Evolutionary conservation across 768 basidiomycete species (phyloP), one percentile per base, ranked within the genome.

Genomic region (Lactarius pseudohatsudake): DNA sequence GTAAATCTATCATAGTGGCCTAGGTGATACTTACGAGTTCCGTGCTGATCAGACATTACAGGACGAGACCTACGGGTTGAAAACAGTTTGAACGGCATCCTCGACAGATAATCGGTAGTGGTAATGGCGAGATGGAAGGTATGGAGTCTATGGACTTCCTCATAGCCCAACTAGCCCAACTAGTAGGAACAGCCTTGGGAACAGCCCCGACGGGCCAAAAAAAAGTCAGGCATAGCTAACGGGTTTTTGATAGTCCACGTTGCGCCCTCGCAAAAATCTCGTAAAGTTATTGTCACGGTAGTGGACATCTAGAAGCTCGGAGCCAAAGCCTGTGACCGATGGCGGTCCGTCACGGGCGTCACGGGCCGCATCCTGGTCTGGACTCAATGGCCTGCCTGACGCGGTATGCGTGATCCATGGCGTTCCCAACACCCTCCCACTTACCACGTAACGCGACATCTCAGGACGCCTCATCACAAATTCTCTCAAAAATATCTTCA

Each of bases 361-460:
- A 0, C 38, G 38, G 38, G 38, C 38, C 38, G 38, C 36, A 11
- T 38, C 13, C 2, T 13, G 0, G 36, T 38, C 36, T 38, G 9
- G 36, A 40, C 13, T 38, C 15, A 5, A 15, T 40, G 38, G 28
- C 28, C 28, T 28, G 15, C n/a, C 18, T 5, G 18, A 8, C 20
- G n/a, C 47, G 40, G 60, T 53, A 58, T 56, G 62, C 58, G 26
- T 54, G 41, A 54, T 30, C 53, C 40, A 92, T 94, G 91, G 86
- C 91, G 53, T 91, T 91, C 76, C 84, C 86, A 59, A 71, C 90
- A 67, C 91, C 90, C 67, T 76, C 84, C 18, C 89, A 92, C 75
- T 80, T 90, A 36, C 90, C 90, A n/a, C 83, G 86, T 57, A 84
- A 84, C 73, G 79, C 83, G 67, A 75, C 76, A 67, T 79, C 82